These are phyloP conservation scores for Laguncularia racemosa DNA, from an alignment of 345 rosid species.

Conservation along the genomic window DNA sequence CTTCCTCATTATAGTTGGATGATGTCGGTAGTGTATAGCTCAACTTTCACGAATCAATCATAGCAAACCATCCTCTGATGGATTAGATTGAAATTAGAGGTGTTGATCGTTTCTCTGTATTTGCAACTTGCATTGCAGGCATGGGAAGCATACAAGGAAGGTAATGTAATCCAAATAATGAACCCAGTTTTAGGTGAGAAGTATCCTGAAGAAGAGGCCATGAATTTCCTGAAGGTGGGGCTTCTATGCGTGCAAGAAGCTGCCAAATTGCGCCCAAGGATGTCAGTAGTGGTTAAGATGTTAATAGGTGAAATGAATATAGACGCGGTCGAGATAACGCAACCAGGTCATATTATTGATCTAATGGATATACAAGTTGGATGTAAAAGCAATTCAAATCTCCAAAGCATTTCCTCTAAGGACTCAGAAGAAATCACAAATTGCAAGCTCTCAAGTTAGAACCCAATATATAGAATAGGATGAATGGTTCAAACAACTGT, in stretches of 20 bases:
- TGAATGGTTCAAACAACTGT: too few relatives aligned
- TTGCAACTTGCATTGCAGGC: conserved; percentile 29
- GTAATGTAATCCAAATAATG: conserved; percentile 21
- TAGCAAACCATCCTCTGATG: too few relatives aligned
- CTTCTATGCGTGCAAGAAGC: conserved; percentile 55
- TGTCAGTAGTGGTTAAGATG: conserved; percentile 35
- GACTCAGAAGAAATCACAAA: not conserved
- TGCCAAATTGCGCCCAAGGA: conserved; percentile 33
- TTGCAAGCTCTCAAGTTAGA: not conserved
- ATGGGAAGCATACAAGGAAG: conserved; percentile 33
- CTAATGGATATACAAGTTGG: conserved; percentile 38
- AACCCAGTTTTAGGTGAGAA: conserved; percentile 33
- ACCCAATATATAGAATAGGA: not conserved
- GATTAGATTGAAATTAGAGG: too few relatives aligned
- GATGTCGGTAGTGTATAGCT: not conserved
- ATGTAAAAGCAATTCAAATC: conserved; percentile 6
- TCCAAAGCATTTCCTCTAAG: conserved; percentile 12
- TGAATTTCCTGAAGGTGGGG: conserved; percentile 37
- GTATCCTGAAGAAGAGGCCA: conserved; percentile 33
- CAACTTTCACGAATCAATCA: not conserved
- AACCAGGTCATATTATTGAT: conserved; percentile 40
- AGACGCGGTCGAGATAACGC: conserved; percentile 17
- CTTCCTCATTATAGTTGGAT: not conserved
- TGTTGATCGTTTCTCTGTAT: too few relatives aligned
- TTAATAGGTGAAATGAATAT: conserved; percentile 22